phyloP scores from a whole-genome alignment of 768 basidiomycete species.

The Russula vinacea region DNA sequence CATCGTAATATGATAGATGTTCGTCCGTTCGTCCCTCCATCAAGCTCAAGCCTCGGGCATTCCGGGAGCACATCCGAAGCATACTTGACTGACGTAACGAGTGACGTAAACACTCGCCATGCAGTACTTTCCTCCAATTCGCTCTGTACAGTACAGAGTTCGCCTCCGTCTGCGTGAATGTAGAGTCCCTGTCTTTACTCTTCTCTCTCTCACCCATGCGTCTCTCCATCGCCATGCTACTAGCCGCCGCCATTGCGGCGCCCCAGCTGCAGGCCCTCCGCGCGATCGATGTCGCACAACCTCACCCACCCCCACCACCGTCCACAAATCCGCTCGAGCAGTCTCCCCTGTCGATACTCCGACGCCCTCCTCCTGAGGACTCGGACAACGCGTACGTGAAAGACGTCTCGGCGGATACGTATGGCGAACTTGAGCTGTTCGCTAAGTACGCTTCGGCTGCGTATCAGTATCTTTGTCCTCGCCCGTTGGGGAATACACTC shows the following conservation, averaged over 20 bases:
- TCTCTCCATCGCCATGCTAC: neutral
- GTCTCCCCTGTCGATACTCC: neutral
- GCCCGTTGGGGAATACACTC: slow-evolving; percentile 48
- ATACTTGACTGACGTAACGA: too few species aligned
- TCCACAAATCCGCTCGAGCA: neutral
- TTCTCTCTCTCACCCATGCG: slow-evolving; percentile 10
- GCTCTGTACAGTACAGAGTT: neutral
- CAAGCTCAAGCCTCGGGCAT: too few species aligned
- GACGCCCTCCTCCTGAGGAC: neutral
- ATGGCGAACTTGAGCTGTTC: slow-evolving; percentile 45
- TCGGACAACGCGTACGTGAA: neutral
- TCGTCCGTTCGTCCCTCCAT: too few species aligned
- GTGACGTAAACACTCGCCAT: neutral
- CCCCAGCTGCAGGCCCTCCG: neutral
- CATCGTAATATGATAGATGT: too few species aligned
- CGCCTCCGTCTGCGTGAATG: neutral
- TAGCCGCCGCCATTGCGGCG: neutral
- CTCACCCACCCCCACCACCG: neutral
- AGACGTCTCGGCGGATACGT: slow-evolving; percentile 29
- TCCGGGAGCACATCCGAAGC: too few species aligned
- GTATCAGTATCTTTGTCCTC: slow-evolving; percentile 46
- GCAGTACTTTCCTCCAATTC: neutral
- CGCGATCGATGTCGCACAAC: too few species aligned
- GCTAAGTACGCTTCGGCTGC: slow-evolving; percentile 51
- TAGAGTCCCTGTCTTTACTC: neutral